Conservation (phyloP, 176 grass and related monocot species). For the Oryza rufipogon region DNA sequence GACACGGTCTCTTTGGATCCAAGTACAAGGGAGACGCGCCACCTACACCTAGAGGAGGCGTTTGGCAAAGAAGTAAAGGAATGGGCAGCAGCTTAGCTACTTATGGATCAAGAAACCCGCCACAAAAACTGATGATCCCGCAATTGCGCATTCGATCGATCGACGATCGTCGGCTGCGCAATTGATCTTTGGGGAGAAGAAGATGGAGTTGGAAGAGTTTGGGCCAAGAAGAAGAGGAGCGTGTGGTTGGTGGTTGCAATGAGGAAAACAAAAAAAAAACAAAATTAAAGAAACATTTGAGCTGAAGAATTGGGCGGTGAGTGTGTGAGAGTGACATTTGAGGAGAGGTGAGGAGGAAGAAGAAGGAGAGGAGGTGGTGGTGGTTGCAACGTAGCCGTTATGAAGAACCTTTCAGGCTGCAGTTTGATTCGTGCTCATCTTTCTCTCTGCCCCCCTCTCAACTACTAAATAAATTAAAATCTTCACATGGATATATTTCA, state of each 20-base stretch:
- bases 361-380: constrained; percentile 36
- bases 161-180: no score
- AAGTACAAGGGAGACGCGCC: constrained; percentile 47
- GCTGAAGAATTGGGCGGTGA: constrained; percentile 21
- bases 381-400: constrained; percentile 71
- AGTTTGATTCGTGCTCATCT: constrained; percentile 16
- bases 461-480: neutral
- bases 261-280: no score
- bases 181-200: neutral
- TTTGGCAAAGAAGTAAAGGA: constrained; percentile 86
- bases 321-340: constrained; percentile 38
- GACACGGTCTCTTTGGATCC: constrained; percentile 46
- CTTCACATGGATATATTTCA: neutral
- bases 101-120: constrained; percentile 45
- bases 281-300: neutral
- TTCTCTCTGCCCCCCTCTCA: neutral
- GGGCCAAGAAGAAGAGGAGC: constrained; percentile 22
- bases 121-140: neutral
- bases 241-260: constrained; percentile 44
- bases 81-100: constrained; percentile 42
- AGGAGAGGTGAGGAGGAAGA: neutral
- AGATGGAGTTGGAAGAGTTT: constrained; percentile 14
- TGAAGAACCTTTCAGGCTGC: constrained; percentile 72
- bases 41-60: constrained; percentile 43
- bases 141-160: neutral